Evolutionary conservation across 2,329 filamentous ascomycete species (phyloP).

Genomic region (Verticillium albo-atrum): DNA sequence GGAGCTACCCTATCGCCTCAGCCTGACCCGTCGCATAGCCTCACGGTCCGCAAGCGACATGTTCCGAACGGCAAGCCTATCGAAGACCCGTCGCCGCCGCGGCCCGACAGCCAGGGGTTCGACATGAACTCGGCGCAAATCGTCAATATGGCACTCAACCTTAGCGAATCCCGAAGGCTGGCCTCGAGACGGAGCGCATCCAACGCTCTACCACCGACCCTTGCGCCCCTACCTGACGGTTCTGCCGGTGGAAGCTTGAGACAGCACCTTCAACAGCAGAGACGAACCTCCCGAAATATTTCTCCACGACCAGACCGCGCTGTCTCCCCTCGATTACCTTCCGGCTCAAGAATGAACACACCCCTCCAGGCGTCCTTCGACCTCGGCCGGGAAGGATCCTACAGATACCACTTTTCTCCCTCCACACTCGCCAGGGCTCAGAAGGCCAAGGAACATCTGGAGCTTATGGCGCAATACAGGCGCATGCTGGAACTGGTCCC

Average conservation of each 20-base stretch:
- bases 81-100: conserved; percentile 10
- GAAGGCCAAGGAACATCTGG: conserved; percentile 79
- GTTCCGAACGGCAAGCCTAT: conserved; percentile 15
- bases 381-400: conserved; percentile 33
- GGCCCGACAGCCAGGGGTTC: conserved; percentile 27
- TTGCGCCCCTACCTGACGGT: conserved; percentile 48
- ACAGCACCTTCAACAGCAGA: conserved; percentile 69
- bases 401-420: conserved; percentile 66
- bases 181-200: conserved; percentile 54
- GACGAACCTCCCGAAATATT: conserved; percentile 55
- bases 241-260: conserved; percentile 53
- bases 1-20: conserved; percentile 5
- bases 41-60: conserved; percentile 10
- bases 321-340: conserved; percentile 33
- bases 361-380: conserved; percentile 47
- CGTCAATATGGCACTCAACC: conserved; percentile 83
- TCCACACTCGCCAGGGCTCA: conserved; percentile 79
- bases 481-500: conserved; percentile 75
- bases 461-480: conserved; percentile 80
- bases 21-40: conserved; percentile 1
- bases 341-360: conserved; percentile 31
- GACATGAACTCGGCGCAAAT: conserved; percentile 83
- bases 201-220: conserved; percentile 44
- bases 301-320: conserved; percentile 52
- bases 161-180: conserved; percentile 75